Evolutionary conservation across 1,139 yeast genomes (phyloP), one percentile per base, ranked within the genome.

Genomic region (Schwanniomyces etchellsii): DNA sequence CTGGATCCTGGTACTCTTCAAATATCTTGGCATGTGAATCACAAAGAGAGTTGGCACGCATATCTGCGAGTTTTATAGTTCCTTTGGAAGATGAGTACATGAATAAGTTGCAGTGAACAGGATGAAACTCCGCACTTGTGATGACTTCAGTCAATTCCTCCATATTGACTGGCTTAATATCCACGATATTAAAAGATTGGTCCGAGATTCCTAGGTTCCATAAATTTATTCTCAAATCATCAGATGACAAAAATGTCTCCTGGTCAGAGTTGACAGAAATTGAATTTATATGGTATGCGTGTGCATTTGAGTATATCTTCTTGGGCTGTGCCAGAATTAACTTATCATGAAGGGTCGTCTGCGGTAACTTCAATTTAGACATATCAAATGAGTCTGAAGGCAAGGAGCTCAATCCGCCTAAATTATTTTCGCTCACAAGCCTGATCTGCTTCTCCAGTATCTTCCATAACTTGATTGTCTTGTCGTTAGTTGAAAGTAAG

Each of bases 1-100:
- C 76, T 14, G 96, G 95, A 55, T 91, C 97, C 60, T 81, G 74
- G 57, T 85, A 85, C 58, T 91, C 97, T 58, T 89, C 97, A 59
- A 80, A 91, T 21, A 85, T 75, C 45, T 86, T 88, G 24, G 95
- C 77, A 54, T 88, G 95, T 36, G 75, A 67, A 59, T 93, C 98
- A 63, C 98, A 93, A 38, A 93, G 66, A 2, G 97, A 94, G 52
- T 86, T 88, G 48, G 84, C 83, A 52, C 99, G 76, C 98, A 93
- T 93, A 60, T 93, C 99, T 25, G 94, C 86, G 43, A 93, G 70
- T 60, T 93, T 89, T 45, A 93, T 86, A 26, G 96, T 85, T 36
- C 98, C 99, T 57, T 91, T 91, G 29, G 95, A 83, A 10, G 95
- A 83, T n/a, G 96, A 81, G 62, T 91, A 91, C 93, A 91, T 88